Evolutionary conservation across 306 rosid genomes (phyloP).

Genomic region (Coriaria nepalensis): DNA sequence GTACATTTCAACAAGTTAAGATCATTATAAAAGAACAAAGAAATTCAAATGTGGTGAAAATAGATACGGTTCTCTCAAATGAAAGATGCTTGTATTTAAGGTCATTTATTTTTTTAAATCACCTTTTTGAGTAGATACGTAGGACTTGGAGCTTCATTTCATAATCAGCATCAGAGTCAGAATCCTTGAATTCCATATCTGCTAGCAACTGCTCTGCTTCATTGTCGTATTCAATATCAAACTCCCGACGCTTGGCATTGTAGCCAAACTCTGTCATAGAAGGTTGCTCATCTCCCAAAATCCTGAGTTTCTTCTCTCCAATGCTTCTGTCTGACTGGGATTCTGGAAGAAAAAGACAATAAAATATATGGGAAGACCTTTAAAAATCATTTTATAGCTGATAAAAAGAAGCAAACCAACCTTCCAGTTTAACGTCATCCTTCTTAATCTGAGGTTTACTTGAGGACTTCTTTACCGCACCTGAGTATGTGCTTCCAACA

Average conservation of each 20-base stretch:
- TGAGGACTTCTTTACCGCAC: constrained; percentile 42
- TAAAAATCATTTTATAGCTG: background rate
- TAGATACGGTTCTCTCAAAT: background rate
- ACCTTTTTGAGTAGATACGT: constrained; percentile 65
- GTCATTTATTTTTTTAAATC: background rate
- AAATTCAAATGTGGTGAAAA: background rate
- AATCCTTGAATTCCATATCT: constrained; percentile 77
- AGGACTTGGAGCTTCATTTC: constrained; percentile 56
- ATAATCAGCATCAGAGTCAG: constrained; percentile 48
- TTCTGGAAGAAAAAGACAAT: constrained; percentile 20
- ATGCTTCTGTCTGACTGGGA: constrained; percentile 50
- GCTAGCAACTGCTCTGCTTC: constrained; percentile 86
- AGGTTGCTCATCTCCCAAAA: constrained; percentile 50
- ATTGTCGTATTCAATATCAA: constrained; percentile 76
- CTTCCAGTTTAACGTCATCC: constrained; percentile 45
- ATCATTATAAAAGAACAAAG: background rate
- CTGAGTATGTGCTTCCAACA: constrained; percentile 31
- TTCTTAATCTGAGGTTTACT: constrained; percentile 25
- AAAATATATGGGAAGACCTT: background rate
- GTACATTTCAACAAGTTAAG: constrained; percentile 2
- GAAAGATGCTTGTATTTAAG: constrained; percentile 2
- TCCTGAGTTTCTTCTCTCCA: constrained; percentile 68
- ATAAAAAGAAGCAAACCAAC: constrained; percentile 27
- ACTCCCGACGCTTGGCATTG: constrained; percentile 72
- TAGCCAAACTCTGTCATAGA: constrained; percentile 63